A percentile compares a stretch with the other conserved stretches of the same genome.
Evolutionary conservation across 805 yeast genomes (phyloP).

Genomic region (Osmozyma mogii): DNA sequence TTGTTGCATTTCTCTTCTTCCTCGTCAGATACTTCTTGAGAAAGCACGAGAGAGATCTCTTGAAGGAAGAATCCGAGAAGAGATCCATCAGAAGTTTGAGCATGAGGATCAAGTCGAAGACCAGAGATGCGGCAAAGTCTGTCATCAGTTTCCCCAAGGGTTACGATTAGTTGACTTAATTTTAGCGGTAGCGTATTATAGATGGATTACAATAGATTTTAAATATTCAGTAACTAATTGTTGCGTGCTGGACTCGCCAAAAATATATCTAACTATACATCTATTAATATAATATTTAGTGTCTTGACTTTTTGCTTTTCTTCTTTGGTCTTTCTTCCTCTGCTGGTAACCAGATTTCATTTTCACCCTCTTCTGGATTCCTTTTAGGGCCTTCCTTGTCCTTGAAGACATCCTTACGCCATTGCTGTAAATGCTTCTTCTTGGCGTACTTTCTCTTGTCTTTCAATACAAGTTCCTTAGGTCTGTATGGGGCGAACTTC

Average conservation of each 20-base stretch:
- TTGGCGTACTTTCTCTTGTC: constrained; percentile 83
- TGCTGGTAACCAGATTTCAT: constrained; percentile 31
- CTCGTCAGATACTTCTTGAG: constrained; percentile 16
- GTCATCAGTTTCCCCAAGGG: background rate
- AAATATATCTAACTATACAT: background rate
- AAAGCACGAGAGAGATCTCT: constrained; percentile 7
- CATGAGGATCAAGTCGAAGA: constrained; percentile 5
- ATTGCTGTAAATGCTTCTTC: constrained; percentile 72
- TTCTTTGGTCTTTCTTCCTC: constrained; percentile 12
- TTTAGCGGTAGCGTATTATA: background rate
- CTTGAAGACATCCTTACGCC: constrained; percentile 81
- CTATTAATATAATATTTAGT: background rate
- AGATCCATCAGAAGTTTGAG: constrained; percentile 18
- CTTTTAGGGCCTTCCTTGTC: constrained; percentile 43
- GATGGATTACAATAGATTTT: no score
- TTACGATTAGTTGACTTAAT: background rate
- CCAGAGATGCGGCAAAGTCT: background rate
- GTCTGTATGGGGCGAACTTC: constrained; percentile 89
- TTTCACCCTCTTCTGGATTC: constrained; percentile 27
- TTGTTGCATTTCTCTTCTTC: constrained; percentile 19
- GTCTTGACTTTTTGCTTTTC: constrained; percentile 1
- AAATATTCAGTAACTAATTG: no score
- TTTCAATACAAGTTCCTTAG: constrained; percentile 58
- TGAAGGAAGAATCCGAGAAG: constrained; percentile 6
- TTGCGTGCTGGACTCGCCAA: no score